A percentile compares a stretch with the other conserved stretches of the same genome.
Conservation (phyloP, 805 yeast species). For the Komagataella phaffii region DNA sequence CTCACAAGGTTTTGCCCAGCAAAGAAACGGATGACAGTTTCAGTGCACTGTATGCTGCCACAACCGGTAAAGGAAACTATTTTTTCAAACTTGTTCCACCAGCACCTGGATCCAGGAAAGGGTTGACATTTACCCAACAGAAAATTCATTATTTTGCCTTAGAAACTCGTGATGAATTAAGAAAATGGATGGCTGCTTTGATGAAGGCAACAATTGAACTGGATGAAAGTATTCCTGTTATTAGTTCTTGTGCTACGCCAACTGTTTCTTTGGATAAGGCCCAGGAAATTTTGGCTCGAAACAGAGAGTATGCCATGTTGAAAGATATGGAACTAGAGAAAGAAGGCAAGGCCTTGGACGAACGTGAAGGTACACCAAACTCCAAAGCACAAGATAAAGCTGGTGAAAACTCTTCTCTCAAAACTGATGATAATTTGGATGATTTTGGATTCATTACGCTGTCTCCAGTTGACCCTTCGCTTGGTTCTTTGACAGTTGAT, state of each 20-base stretch:
- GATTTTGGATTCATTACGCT: background rate
- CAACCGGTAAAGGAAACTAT: conserved; percentile 86
- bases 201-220: conserved; percentile 94
- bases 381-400: background rate
- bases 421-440: background rate
- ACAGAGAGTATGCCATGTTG: conserved; percentile 57
- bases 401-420: background rate
- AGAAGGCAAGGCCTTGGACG: conserved; percentile 16
- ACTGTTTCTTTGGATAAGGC: conserved; percentile 82
- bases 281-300: conserved; percentile 71
- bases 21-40: conserved; percentile 59
- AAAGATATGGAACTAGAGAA: conserved; percentile 37
- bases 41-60: conserved; percentile 79
- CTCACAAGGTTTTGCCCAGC: conserved; percentile 82
- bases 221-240: conserved; percentile 85
- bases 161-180: conserved; percentile 81
- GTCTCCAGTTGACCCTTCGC: background rate
- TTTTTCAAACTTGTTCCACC: conserved; percentile 94
- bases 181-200: conserved; percentile 88
- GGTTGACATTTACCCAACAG: conserved; percentile 92
- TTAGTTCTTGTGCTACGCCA: conserved; percentile 91
- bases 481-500: background rate
- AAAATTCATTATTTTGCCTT: conserved; percentile 94
- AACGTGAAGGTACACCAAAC: background rate
- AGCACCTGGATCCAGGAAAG: conserved; percentile 92